phyloP scores from a whole-genome alignment of 768 basidiomycete genomes.

The Mycena chlorophos region DNA sequence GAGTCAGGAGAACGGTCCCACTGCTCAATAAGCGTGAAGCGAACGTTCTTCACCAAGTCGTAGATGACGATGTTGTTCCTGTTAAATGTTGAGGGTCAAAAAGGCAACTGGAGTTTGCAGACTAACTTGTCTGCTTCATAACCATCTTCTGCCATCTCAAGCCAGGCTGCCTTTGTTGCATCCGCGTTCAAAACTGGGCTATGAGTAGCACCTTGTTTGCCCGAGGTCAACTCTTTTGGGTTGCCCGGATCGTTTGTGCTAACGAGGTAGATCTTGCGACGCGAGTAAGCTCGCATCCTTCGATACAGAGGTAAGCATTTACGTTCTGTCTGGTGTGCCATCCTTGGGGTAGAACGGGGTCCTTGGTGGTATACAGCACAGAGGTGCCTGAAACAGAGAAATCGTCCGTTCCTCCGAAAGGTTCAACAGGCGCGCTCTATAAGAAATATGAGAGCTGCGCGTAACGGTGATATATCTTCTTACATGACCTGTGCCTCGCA shows the following conservation, averaged over 20 bases:
- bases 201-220: conserved; percentile 80
- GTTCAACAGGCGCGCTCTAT: conserved; percentile 75
- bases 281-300: neutral
- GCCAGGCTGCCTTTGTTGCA: conserved; percentile 80
- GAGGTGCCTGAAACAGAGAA: conserved; percentile 70
- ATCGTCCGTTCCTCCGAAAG: conserved; percentile 83
- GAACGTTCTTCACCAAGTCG: conserved; percentile 65
- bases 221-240: conserved; percentile 74
- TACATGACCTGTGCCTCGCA: conserved; percentile 73
- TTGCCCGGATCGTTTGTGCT: conserved; percentile 50
- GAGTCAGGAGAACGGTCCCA: conserved; percentile 84
- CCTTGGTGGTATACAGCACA: conserved; percentile 85
- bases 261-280: conserved; percentile 65
- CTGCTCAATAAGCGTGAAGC: conserved; percentile 71
- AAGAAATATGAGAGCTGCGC: neutral
- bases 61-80: conserved; percentile 80
- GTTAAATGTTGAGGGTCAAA: neutral
- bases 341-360: conserved; percentile 72
- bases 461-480: conserved; percentile 24
- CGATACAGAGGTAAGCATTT: conserved; percentile 8
- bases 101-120: conserved; percentile 4
- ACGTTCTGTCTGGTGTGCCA: conserved; percentile 92
- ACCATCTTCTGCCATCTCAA: conserved; percentile 84
- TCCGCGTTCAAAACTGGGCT: conserved; percentile 66
- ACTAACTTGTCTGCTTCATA: conserved; percentile 90